Percentiles rank a stretch among this genome's conserved stretches.
These are phyloP conservation scores for Lasiosphaeria hispida DNA, from an alignment of 495 filamentous ascomycete genomes.

Conservation along the genomic window DNA sequence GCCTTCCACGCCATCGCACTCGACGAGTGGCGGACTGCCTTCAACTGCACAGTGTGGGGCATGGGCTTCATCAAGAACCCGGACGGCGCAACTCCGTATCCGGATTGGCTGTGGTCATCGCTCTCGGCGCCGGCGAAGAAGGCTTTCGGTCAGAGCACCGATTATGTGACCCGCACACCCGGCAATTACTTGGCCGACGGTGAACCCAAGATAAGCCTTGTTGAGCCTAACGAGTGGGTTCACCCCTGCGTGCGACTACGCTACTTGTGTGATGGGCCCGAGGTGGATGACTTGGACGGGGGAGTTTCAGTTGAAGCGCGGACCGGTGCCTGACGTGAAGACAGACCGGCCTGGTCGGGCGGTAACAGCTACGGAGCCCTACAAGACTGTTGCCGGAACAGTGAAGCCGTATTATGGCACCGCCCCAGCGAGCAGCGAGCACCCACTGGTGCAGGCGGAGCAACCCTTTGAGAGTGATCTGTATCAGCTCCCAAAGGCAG, in stretches of 20 bases:
- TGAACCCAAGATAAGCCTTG: background rate
- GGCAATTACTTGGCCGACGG: conserved; percentile 10
- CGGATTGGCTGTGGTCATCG: conserved; percentile 1
- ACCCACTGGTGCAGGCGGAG: background rate
- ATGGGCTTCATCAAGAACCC: conserved; percentile 12
- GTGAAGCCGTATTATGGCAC: background rate
- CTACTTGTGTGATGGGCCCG: conserved; percentile 12
- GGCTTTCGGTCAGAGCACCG: background rate
- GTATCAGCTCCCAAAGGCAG: too few species aligned
- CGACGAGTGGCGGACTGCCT: conserved; percentile 58
- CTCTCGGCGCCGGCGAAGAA: background rate
- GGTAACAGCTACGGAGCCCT: background rate
- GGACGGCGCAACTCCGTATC: background rate
- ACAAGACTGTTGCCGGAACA: background rate
- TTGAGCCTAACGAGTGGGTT: conserved; percentile 8
- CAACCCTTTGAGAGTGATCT: background rate
- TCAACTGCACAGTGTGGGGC: conserved; percentile 58
- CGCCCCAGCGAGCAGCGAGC: background rate
- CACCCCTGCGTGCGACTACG: conserved; percentile 17
- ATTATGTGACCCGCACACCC: conserved; percentile 6
- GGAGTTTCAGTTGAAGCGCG: background rate
- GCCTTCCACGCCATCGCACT: conserved; percentile 66
- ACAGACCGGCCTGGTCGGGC: background rate
- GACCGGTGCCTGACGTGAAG: background rate
- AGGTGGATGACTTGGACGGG: conserved; percentile 10